Evolutionary conservation across 1,284 basidiomycete species (phyloP).

Genomic region (Ustilago hordei): DNA sequence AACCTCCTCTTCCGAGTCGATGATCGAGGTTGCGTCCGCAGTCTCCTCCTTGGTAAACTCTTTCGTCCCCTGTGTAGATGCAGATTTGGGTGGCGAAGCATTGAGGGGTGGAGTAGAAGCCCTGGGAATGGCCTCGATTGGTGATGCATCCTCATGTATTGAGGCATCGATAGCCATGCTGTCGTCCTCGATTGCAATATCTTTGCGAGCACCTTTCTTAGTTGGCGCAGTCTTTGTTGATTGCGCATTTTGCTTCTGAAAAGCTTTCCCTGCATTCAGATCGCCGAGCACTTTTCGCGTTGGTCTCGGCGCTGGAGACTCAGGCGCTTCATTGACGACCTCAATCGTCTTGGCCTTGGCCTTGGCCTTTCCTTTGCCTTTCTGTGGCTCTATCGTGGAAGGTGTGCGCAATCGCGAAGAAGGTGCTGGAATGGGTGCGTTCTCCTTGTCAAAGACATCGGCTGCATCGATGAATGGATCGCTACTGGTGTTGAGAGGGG

Average conservation of each 20-base stretch:
- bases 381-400: slow-evolving; percentile 26
- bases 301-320: slow-evolving; percentile 13
- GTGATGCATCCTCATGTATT: background rate
- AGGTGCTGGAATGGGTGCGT: slow-evolving; percentile 27
- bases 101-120: slow-evolving; percentile 42
- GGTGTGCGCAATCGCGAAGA: slow-evolving; percentile 26
- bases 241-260: background rate
- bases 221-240: slow-evolving; percentile 2
- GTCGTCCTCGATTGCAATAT: slow-evolving; percentile 27
- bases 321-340: slow-evolving; percentile 6
- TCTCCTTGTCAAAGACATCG: slow-evolving; percentile 47
- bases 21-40: slow-evolving; percentile 16
- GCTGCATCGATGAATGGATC: slow-evolving; percentile 26
- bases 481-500: slow-evolving; percentile 8
- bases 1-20: slow-evolving; percentile 36
- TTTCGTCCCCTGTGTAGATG: background rate
- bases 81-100: slow-evolving; percentile 20
- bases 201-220: slow-evolving; percentile 10
- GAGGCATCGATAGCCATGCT: slow-evolving; percentile 37
- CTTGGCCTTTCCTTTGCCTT: slow-evolving; percentile 33
- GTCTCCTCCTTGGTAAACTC: background rate
- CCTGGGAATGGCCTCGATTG: slow-evolving; percentile 25
- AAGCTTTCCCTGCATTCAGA: slow-evolving; percentile 23
- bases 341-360: slow-evolving; percentile 20
- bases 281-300: slow-evolving; percentile 38